Evolutionary conservation across 257 asterid genomes (phyloP).

Genomic region (Capsicum chinense): DNA sequence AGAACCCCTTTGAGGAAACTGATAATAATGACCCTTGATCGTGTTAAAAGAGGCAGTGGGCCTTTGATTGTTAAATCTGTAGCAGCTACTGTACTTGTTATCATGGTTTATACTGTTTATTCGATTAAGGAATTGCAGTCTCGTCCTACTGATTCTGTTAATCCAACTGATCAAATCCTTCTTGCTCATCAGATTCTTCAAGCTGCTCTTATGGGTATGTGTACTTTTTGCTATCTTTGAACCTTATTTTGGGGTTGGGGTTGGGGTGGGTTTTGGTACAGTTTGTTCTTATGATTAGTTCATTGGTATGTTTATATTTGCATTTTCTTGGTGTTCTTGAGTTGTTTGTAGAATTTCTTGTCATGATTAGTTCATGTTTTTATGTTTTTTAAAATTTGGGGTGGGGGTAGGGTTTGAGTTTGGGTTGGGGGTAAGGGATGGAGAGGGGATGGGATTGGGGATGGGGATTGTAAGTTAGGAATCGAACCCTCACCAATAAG

Average conservation of each 20-base stretch:
- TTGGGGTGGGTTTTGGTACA: too few species aligned
- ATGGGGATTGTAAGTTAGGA: too few species aligned
- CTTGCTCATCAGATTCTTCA: constrained; percentile 33
- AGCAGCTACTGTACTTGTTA: constrained; percentile 40
- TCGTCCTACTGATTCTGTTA: constrained; percentile 36
- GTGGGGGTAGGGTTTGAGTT: too few species aligned
- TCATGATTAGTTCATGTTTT: too few species aligned
- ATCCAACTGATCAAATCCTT: constrained; percentile 38
- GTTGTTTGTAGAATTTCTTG: not conserved
- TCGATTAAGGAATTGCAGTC: constrained; percentile 35
- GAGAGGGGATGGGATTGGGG: too few species aligned
- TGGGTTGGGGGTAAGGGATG: too few species aligned
- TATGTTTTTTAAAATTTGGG: too few species aligned
- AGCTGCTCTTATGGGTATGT: constrained; percentile 39
- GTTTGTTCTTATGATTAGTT: too few species aligned
- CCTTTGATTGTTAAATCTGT: constrained; percentile 48
- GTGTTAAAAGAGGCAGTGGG: constrained; percentile 49
- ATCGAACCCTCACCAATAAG: too few species aligned
- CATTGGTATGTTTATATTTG: too few species aligned
- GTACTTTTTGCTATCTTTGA: not conserved
- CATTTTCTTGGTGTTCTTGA: too few species aligned
- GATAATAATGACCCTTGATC: constrained; percentile 43
- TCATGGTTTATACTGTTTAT: constrained; percentile 43
- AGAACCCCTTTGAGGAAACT: constrained; percentile 54
- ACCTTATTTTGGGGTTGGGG: not conserved